phyloP scores from a whole-genome alignment of 2,329 filamentous ascomycete species.

The Proliferodiscus dingleyae region DNA sequence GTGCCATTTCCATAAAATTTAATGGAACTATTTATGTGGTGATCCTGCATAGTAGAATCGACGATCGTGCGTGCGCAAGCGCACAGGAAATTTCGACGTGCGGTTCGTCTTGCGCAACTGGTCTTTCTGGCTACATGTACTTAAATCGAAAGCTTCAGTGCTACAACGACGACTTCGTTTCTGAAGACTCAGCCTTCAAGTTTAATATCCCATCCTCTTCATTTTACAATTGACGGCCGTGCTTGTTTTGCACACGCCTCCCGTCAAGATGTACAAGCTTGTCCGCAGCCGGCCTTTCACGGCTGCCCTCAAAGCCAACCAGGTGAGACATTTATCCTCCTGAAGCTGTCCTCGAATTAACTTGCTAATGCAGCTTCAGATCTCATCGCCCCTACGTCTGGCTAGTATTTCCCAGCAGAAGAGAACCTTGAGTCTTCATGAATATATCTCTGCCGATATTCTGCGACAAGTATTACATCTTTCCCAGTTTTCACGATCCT shows the following conservation, averaged over 20 bases:
- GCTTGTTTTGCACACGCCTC: constrained; percentile 19
- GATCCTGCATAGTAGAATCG: too few relatives aligned
- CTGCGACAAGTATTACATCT: constrained; percentile 58
- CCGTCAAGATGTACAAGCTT: constrained; percentile 75
- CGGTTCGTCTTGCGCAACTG: too few relatives aligned
- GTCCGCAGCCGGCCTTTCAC: constrained; percentile 76
- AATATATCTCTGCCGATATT: constrained; percentile 93
- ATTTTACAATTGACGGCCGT: constrained; percentile 25
- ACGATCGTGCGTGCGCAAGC: too few relatives aligned
- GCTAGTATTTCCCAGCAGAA: constrained; percentile 70
- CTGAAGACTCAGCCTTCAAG: constrained; percentile 7
- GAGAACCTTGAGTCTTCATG: constrained; percentile 92
- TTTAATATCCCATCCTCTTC: constrained; percentile 1
- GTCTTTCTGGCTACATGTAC: too few relatives aligned
- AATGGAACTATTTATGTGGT: background rate
- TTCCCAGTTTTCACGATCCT: constrained; percentile 14
- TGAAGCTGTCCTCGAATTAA: constrained; percentile 15
- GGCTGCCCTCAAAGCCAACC: constrained; percentile 72
- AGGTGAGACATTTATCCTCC: constrained; percentile 46
- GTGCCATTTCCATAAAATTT: constrained; percentile 13
- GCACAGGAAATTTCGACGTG: too few relatives aligned
- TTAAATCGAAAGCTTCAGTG: too few relatives aligned
- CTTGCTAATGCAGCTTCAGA: constrained; percentile 33
- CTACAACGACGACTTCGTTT: too few relatives aligned
- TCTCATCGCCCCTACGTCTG: constrained; percentile 48